These are phyloP conservation scores for Isabelozyma gotoi DNA, from an alignment of 805 yeast genomes.

Conservation along the genomic window DNA sequence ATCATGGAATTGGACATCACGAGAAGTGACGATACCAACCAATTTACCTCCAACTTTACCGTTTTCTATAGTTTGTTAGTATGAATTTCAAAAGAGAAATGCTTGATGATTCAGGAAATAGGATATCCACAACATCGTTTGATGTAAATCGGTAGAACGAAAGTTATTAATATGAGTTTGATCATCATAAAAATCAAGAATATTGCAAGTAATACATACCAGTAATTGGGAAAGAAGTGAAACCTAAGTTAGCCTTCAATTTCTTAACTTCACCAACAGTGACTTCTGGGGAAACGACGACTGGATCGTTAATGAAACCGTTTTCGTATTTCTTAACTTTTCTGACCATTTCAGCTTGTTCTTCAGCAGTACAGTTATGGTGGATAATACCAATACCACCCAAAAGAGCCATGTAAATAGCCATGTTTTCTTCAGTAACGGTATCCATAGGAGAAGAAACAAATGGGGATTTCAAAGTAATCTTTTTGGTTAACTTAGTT, in stretches of 20 bases:
- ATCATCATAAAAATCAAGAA: slow-evolving; percentile 50
- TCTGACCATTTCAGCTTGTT: slow-evolving; percentile 97
- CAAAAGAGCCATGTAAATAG: slow-evolving; percentile 94
- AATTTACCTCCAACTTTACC: slow-evolving; percentile 89
- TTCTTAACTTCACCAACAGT: slow-evolving; percentile 80
- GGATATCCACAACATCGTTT: slow-evolving; percentile 93
- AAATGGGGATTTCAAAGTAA: slow-evolving; percentile 88
- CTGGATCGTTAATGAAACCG: slow-evolving; percentile 91
- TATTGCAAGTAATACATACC: slow-evolving; percentile 64
- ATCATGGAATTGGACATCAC: slow-evolving; percentile 95
- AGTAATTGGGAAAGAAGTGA: slow-evolving; percentile 98
- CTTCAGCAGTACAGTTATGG: slow-evolving; percentile 95
- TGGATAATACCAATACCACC: slow-evolving; percentile 99
- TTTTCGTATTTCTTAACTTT: slow-evolving; percentile 96
- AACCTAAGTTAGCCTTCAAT: slow-evolving; percentile 74
- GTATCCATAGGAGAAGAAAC: slow-evolving; percentile 99
- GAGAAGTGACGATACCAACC: slow-evolving; percentile 92
- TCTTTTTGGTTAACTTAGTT: slow-evolving; percentile 86
- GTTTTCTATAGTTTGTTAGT: slow-evolving; percentile 55
- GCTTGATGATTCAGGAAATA: slow-evolving; percentile 13
- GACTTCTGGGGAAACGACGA: slow-evolving; percentile 72
- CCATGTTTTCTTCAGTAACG: slow-evolving; percentile 96
- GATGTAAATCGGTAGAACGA: slow-evolving; percentile 99
- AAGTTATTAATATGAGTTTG: slow-evolving; percentile 66
- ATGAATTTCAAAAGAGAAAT: slow-evolving; percentile 5